A percentile compares a stretch with the other conserved stretches of the same genome.
Conservation (phyloP, 2,329 filamentous ascomycete species). For the Cucurbitaria berberidis region DNA sequence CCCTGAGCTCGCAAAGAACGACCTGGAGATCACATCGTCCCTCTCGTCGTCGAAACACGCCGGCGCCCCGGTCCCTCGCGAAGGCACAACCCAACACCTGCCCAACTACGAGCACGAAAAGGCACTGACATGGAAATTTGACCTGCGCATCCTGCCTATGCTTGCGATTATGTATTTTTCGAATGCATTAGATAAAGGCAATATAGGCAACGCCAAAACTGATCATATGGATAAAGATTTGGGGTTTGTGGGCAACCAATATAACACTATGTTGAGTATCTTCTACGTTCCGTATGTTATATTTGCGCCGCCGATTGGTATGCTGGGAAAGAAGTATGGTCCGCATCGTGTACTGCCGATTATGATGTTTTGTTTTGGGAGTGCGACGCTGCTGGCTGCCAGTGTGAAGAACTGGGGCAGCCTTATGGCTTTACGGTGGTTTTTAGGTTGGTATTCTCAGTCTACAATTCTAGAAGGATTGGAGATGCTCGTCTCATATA, state of each 20-base stretch:
- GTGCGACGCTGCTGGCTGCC: slow-evolving; percentile 66
- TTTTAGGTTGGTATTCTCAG: slow-evolving; percentile 59
- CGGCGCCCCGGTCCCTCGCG: slow-evolving; percentile 27
- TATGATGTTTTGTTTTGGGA: slow-evolving; percentile 73
- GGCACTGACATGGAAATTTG: slow-evolving; percentile 61
- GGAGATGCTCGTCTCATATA: slow-evolving; percentile 6
- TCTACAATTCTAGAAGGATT: background rate
- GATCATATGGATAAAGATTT: slow-evolving; percentile 59
- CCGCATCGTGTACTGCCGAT: slow-evolving; percentile 68
- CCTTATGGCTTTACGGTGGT: slow-evolving; percentile 71
- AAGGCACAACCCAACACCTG: slow-evolving; percentile 41
- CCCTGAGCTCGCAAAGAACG: slow-evolving; percentile 38
- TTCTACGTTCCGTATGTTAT: slow-evolving; percentile 80
- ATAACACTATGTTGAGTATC: slow-evolving; percentile 70
- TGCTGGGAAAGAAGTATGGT: slow-evolving; percentile 72
- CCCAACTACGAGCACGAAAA: slow-evolving; percentile 47
- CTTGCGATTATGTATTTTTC: slow-evolving; percentile 67
- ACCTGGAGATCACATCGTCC: slow-evolving; percentile 36
- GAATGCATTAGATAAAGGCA: slow-evolving; percentile 46
- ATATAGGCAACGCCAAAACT: slow-evolving; percentile 46
- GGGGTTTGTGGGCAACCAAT: slow-evolving; percentile 66
- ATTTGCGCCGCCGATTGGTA: slow-evolving; percentile 68
- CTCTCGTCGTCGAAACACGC: slow-evolving; percentile 33
- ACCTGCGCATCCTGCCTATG: slow-evolving; percentile 62
- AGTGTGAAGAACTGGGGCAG: slow-evolving; percentile 66